Evolutionary conservation across 2,329 filamentous ascomycete species (phyloP), one percentile per base, ranked within the genome.

Genomic region (Arthrobotrys musiformis): DNA sequence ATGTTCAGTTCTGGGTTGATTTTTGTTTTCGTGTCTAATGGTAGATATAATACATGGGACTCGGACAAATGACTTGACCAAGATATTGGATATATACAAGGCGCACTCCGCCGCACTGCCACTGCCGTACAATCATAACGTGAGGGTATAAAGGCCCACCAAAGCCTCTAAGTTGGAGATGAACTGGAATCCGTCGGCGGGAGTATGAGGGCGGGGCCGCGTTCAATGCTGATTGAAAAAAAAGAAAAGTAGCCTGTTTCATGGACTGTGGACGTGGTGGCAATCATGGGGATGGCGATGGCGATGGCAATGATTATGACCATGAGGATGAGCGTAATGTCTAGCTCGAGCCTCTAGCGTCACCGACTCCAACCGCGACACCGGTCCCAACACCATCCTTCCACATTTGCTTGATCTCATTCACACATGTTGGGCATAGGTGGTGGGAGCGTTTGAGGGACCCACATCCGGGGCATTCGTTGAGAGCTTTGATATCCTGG

Each of bases 401-500:
- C 86, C 86, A 87, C 79, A 84, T 83, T 67, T 84, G 82, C 80
- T 84, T 84, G 74, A 87, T 86, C 52, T 85, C 91, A 83, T 89
- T 86, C 78, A 97, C 90, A 84, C 95, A 99, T 82, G 92, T 90
- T 19, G 93, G 90, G 84, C 95, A 99, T 79, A 99, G 84, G 37
- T 93, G 86, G 85, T 99, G 95, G 82, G 93, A 91, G 82, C 93
- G 90, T 87, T 99, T 99, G 26, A 90, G 86, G 82, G 91, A 89
- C 58, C 95, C 96, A 81, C 95, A 99, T 13, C 90, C 92, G 0
- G 94, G 92, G 83, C 95, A 99, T 82, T 90, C 92, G 85, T 93
- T 97, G 80, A 99, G 85, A 66, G 89, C 89, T 79, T 91, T 95
- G 72, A 97, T 90, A 83, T 99, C 95, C 85, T 97, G 92, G 81